Evolutionary conservation across 495 filamentous ascomycete genomes (phyloP).

Genomic region (Xylaria curta): DNA sequence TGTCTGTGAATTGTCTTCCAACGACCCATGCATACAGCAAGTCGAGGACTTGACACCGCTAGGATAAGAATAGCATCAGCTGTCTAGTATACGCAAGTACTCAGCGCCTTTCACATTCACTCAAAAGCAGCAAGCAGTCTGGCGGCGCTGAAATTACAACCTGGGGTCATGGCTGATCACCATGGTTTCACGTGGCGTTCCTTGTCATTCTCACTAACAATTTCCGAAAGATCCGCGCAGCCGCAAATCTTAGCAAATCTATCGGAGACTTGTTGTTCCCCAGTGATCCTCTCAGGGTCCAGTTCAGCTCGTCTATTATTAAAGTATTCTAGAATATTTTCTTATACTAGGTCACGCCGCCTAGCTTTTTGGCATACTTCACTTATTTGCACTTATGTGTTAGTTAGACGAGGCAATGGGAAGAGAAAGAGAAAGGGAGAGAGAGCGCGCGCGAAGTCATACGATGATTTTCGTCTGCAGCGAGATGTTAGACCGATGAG

Average conservation of each 20-base stretch:
- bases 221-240: conserved; percentile 22
- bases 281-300: background rate
- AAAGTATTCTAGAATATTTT: background rate
- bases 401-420: background rate
- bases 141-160: background rate
- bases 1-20: background rate
- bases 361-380: background rate
- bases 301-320: background rate
- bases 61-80: conserved; percentile 21
- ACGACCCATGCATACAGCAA: conserved; percentile 22
- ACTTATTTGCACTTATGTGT: background rate
- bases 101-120: background rate
- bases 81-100: background rate
- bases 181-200: conserved; percentile 26
- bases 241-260: background rate
- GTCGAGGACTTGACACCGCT: background rate
- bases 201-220: conserved; percentile 8
- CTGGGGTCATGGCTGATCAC: conserved; percentile 13
- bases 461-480: background rate
- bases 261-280: background rate
- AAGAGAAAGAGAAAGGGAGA: background rate
- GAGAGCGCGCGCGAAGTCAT: background rate
- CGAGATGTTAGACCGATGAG: background rate
- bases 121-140: background rate
- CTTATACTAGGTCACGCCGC: background rate